Evolutionary conservation across 208 protist species (phyloP), one percentile per base, ranked within the genome.

Genomic region (Wallacemonas sp.): DNA sequence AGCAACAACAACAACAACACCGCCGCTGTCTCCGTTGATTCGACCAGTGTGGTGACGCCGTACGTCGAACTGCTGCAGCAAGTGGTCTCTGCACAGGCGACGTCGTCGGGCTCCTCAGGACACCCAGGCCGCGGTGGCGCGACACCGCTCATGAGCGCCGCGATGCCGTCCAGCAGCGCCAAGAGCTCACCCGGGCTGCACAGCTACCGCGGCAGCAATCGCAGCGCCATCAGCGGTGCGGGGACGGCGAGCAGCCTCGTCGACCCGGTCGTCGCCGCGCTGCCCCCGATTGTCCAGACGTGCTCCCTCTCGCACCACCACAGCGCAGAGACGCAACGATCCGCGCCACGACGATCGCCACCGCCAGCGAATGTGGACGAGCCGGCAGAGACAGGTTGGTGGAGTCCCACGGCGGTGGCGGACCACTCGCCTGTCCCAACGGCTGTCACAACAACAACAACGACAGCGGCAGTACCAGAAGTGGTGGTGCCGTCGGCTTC

Each of bases 21-120:
- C n/a, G n/a, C 4, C 68, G 33, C 16, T 61, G 41, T 11, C 68
- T 55, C n/a, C 68, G 61, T 24, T 19, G 43, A 19, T 14, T 47
- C 43, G 24, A 4, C 47, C 9, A 8, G 4, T 4, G 52, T 58
- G 30, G 52, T 58, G 30, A 58, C 52, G 8, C 52, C 52, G 4
- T 58, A 58, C 19, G 32, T 54, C 38, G 34, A 57, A 38, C 44
- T 33, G 12, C n/a, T 17, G 9, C 30, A 61, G 23, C 30, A 39
- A 8, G 8, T 58, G 30, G 26, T 29, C 52, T 58, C 52, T 6
- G 30, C 52, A 3, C 52, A 58, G 4, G 14, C 9, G 29, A 58
- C 52, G 17, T 58, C 52, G 0, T 58, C 52, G 4, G 29, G 52
- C 30, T 58, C 52, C n/a, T 43, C 26, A 9, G 29, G 30, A 12